Conservation (phyloP, 2,329 filamentous ascomycete species). For the Botryotinia convoluta region DNA sequence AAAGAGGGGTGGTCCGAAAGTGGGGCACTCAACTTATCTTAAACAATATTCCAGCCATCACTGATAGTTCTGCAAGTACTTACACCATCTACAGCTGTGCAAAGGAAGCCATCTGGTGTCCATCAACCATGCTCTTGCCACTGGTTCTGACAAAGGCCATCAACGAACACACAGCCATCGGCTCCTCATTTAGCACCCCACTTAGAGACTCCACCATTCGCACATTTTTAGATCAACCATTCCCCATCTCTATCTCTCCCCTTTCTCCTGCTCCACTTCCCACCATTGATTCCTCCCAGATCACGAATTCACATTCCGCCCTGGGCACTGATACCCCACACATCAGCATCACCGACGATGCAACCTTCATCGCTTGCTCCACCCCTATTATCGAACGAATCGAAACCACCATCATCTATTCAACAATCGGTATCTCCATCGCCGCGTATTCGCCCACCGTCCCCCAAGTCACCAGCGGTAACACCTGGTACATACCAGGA, state of each 20-base stretch:
- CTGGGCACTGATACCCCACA: neutral
- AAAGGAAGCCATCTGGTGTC: neutral
- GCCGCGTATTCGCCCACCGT: neutral
- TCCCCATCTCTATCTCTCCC: neutral
- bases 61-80: neutral
- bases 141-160: neutral
- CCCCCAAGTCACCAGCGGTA: neutral
- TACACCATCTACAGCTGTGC: constrained; percentile 2
- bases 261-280: neutral
- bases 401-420: neutral
- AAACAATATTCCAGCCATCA: neutral
- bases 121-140: neutral
- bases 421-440: neutral
- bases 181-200: neutral
- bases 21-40: too few species aligned
- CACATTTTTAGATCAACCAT: neutral
- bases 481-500: neutral
- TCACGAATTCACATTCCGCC: neutral
- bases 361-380: neutral
- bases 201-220: neutral
- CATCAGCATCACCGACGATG: neutral
- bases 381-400: neutral
- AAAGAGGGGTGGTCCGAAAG: too few species aligned
- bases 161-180: neutral
- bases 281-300: neutral